Evolutionary conservation across 192 early-diverging fungal genomes (phyloP).

Genomic region (Coemansia sp.): DNA sequence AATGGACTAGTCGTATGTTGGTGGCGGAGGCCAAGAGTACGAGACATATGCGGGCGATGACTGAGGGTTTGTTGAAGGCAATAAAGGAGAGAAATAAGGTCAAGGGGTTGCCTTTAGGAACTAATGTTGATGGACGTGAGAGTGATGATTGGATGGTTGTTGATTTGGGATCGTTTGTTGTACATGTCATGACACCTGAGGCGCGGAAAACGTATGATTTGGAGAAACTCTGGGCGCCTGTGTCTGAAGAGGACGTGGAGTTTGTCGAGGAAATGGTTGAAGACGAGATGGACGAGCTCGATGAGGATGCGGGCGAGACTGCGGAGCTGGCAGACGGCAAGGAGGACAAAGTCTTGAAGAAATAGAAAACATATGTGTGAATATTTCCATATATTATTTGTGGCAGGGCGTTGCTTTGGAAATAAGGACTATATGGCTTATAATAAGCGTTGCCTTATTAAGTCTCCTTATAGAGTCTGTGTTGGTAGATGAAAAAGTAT

Average conservation of each 20-base stretch:
- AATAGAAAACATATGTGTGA: constrained; percentile 1
- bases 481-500: no score
- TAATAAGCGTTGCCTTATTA: no score
- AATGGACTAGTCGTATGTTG: constrained; percentile 35
- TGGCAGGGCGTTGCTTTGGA: no score
- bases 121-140: constrained; percentile 42
- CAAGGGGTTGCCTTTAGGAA: constrained; percentile 1
- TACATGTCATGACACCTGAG: constrained; percentile 48
- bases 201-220: constrained; percentile 33
- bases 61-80: constrained; percentile 26
- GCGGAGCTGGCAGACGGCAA: no score
- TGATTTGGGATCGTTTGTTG: constrained; percentile 39
- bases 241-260: neutral
- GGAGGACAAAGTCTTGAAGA: neutral
- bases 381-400: no score
- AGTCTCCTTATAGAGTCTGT: no score
- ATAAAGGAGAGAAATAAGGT: constrained; percentile 32
- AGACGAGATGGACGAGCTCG: neutral
- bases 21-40: constrained; percentile 38
- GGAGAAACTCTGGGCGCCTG: constrained; percentile 25
- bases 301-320: neutral
- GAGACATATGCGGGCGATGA: constrained; percentile 49
- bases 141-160: constrained; percentile 52
- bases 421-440: no score
- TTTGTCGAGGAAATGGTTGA: neutral